Conservation (phyloP, 208 protist species). For the Leishmania major region DNA sequence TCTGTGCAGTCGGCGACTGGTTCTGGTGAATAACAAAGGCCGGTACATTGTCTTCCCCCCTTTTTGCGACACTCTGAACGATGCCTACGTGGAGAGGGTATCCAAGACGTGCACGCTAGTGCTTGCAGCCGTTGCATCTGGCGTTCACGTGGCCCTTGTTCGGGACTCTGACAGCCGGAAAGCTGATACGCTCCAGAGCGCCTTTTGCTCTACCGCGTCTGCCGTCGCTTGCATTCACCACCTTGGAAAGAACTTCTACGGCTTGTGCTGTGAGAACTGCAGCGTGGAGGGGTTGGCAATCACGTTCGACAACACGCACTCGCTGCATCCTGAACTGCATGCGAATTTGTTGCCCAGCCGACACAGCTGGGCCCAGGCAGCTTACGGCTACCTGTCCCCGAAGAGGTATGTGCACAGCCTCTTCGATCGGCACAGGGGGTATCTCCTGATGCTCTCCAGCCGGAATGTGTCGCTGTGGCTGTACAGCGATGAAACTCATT, state of each 20-base stretch:
- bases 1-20: slow-evolving; percentile 45
- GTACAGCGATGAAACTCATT: slow-evolving; percentile 17
- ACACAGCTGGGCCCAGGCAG: slow-evolving; percentile 12
- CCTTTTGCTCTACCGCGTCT: slow-evolving; percentile 32
- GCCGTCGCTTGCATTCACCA: slow-evolving; percentile 45
- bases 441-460: slow-evolving; percentile 41
- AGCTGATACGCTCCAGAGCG: slow-evolving; percentile 21
- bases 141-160: slow-evolving; percentile 53
- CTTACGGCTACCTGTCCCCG: slow-evolving; percentile 26
- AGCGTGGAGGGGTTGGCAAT: slow-evolving; percentile 48
- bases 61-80: slow-evolving; percentile 45
- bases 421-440: slow-evolving; percentile 37
- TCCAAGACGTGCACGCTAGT: slow-evolving; percentile 41
- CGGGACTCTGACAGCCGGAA: slow-evolving; percentile 20
- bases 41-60: slow-evolving; percentile 64
- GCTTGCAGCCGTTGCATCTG: slow-evolving; percentile 51
- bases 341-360: slow-evolving; percentile 18
- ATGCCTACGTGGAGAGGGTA: slow-evolving; percentile 55
- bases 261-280: slow-evolving; percentile 66
- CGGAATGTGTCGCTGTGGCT: slow-evolving; percentile 37
- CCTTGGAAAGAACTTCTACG: slow-evolving; percentile 52
- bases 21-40: slow-evolving; percentile 44
- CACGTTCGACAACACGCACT: slow-evolving; percentile 10
- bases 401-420: slow-evolving; percentile 47
- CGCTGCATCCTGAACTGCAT: slow-evolving; percentile 12